These are phyloP conservation scores for Berberis thunbergii DNA, from an alignment of 164 flowering plant genomes.

Conservation along the genomic window DNA sequence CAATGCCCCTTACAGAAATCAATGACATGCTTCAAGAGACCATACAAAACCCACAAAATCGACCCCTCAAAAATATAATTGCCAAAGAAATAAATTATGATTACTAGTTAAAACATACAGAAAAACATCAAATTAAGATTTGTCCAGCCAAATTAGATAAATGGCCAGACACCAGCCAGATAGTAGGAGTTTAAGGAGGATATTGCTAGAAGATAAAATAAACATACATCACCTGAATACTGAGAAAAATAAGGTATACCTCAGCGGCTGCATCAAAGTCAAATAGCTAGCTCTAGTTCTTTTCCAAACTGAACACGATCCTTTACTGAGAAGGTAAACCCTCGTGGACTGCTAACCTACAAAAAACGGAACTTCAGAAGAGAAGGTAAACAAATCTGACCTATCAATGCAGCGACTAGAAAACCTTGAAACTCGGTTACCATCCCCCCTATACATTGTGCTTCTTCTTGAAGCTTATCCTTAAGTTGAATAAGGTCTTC, in stretches of 20 bases:
- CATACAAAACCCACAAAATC: too few relatives aligned
- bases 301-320: conserved; percentile 90
- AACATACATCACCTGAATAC: not conserved
- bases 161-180: too few relatives aligned
- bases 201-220: not conserved
- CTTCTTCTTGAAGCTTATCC: conserved; percentile 82
- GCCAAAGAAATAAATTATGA: too few relatives aligned
- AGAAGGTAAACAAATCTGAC: not conserved
- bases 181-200: too few relatives aligned
- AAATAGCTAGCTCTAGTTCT: conserved; percentile 71
- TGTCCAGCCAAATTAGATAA: too few relatives aligned
- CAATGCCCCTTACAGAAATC: too few relatives aligned
- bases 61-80: too few relatives aligned
- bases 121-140: too few relatives aligned
- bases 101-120: too few relatives aligned
- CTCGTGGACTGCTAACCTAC: conserved; percentile 64
- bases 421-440: conserved; percentile 19
- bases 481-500: conserved; percentile 64
- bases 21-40: too few relatives aligned
- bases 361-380: conserved; percentile 3
- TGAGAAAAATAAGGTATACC: conserved; percentile 32
- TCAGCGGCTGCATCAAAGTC: conserved; percentile 94
- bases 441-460: conserved; percentile 71
- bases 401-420: not conserved
- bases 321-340: conserved; percentile 62